Conservation (phyloP, 2,329 filamentous ascomycete genomes). For the Colletotrichum graminicola region DNA sequence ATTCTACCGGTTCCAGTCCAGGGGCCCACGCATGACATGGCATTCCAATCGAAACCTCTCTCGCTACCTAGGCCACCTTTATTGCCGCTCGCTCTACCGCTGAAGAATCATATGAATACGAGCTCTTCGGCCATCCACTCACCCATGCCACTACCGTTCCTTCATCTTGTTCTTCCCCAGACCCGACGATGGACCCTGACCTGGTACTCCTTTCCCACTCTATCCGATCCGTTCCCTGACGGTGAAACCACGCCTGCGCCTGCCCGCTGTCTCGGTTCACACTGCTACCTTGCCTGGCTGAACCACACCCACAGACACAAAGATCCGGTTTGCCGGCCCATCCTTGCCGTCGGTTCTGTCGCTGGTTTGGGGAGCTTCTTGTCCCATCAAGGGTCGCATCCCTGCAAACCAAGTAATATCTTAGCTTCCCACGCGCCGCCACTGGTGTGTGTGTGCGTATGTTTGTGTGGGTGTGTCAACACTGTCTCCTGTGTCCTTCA, state of each 20-base stretch:
- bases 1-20: constrained; percentile 26
- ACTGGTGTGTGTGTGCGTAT: not conserved
- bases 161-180: constrained; percentile 29
- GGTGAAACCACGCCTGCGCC: constrained; percentile 1
- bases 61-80: constrained; percentile 5
- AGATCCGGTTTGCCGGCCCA: constrained; percentile 2
- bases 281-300: constrained; percentile 2
- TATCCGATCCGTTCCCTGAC: not conserved
- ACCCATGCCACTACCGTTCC: not conserved
- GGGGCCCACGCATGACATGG: constrained; percentile 36
- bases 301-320: constrained; percentile 10
- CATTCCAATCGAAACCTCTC: constrained; percentile 23
- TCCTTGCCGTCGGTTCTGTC: constrained; percentile 35
- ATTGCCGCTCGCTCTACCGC: constrained; percentile 29
- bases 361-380: constrained; percentile 31
- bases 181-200: constrained; percentile 11
- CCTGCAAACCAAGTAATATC: constrained; percentile 35
- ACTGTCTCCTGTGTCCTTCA: constrained; percentile 10
- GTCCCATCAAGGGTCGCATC: constrained; percentile 18
- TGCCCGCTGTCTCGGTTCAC: constrained; percentile 13
- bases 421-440: constrained; percentile 23
- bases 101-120: constrained; percentile 41
- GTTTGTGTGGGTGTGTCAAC: not conserved
- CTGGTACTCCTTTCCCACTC: constrained; percentile 10
- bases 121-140: constrained; percentile 17